Conservation (phyloP, 805 yeast species). For the Saccharomycopsis amapae region DNA sequence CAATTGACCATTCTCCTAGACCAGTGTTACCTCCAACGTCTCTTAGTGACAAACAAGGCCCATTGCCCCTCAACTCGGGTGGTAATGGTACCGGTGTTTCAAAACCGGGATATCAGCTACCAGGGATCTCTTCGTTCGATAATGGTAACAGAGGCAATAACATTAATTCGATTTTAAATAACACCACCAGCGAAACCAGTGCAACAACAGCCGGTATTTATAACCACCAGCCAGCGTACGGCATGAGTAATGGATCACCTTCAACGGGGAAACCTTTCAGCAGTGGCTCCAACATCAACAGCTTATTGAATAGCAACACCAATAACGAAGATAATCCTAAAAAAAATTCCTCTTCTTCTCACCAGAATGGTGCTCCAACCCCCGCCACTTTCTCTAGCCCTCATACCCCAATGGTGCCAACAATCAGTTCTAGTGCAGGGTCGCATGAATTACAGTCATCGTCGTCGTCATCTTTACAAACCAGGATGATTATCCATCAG, state of each 20-base stretch:
- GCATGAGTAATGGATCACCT: not conserved
- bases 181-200: not conserved
- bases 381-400: not conserved
- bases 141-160: not conserved
- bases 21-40: not conserved
- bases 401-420: not conserved
- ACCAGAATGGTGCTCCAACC: not conserved
- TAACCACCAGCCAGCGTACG: not conserved
- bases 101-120: conserved; percentile 11
- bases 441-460: too few relatives aligned
- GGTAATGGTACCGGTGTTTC: not conserved
- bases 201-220: not conserved
- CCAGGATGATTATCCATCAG: conserved; percentile 21
- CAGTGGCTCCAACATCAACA: conserved; percentile 11
- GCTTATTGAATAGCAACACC: conserved; percentile 12
- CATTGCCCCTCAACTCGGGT: too few relatives aligned
- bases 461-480: conserved; percentile 7
- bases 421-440: too few relatives aligned
- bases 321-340: conserved; percentile 1
- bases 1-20: conserved; percentile 2
- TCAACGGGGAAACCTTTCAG: not conserved
- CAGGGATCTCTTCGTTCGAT: conserved; percentile 4
- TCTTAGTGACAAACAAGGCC: not conserved
- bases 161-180: conserved; percentile 2
- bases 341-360: not conserved